A percentile compares a stretch with the other conserved stretches of the same genome.
These are phyloP conservation scores for Candida dajiaensis DNA, from an alignment of 805 yeast species.

Conservation along the genomic window DNA sequence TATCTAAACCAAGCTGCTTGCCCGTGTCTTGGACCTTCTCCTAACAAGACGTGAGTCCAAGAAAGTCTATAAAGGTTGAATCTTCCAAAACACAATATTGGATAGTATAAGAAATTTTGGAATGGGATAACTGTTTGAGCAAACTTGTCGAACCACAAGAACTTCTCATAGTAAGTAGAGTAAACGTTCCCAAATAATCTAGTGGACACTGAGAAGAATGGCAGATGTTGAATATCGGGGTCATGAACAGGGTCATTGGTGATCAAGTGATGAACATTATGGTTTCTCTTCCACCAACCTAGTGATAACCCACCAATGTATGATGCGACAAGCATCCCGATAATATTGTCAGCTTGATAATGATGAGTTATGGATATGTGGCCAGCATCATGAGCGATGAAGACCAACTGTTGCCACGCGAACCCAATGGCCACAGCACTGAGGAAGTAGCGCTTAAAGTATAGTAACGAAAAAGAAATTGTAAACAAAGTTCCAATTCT, in stretches of 20 bases:
- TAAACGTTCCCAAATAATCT: constrained; percentile 62
- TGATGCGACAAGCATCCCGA: constrained; percentile 70
- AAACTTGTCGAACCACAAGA: constrained; percentile 58
- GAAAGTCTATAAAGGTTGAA: constrained; percentile 79
- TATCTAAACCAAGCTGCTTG: constrained; percentile 84
- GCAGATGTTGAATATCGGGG: constrained; percentile 90
- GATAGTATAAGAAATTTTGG: constrained; percentile 71
- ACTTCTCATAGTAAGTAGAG: constrained; percentile 73
- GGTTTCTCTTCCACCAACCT: constrained; percentile 95
- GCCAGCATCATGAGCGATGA: constrained; percentile 88
- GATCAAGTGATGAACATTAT: constrained; percentile 85
- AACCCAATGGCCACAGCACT: constrained; percentile 66
- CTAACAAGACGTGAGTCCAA: constrained; percentile 69
- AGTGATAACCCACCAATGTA: constrained; percentile 82
- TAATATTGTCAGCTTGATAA: constrained; percentile 66
- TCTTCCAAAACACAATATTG: constrained; percentile 75
- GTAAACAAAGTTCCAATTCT: constrained; percentile 53
- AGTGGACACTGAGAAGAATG: constrained; percentile 82
- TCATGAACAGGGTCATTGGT: constrained; percentile 94
- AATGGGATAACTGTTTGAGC: constrained; percentile 55
- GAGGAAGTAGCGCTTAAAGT: constrained; percentile 35
- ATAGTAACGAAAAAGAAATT: constrained; percentile 44
- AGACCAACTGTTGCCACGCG: constrained; percentile 87
- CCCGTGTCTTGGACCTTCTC: constrained; percentile 75
- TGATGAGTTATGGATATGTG: constrained; percentile 80